These are phyloP conservation scores for Tetrahymena malaccensis DNA, from an alignment of 73 alveolate species.

Conservation along the genomic window DNA sequence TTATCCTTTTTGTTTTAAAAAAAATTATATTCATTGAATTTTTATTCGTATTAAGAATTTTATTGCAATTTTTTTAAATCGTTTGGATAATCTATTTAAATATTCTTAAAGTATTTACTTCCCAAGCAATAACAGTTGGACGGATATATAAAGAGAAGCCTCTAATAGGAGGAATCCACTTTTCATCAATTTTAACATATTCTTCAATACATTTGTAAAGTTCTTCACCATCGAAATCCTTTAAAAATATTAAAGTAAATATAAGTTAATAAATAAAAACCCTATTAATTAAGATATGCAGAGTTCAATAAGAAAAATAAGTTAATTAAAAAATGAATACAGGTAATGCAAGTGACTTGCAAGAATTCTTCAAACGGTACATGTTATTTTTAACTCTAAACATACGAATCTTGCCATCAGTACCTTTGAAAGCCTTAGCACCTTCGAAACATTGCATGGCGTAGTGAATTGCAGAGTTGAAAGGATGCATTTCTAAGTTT, in stretches of 20 bases:
- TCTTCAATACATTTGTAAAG: slow-evolving; percentile 49
- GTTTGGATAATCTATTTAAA: too few species aligned
- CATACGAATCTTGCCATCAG: slow-evolving; percentile 25
- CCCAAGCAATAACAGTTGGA: slow-evolving; percentile 79
- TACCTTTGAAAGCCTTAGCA: slow-evolving; percentile 54
- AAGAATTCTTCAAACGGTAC: slow-evolving; percentile 54
- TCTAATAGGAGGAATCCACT: slow-evolving; percentile 72
- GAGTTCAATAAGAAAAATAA: neutral
- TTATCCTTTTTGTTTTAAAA: neutral
- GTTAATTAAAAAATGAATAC: neutral
- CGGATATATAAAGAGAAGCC: slow-evolving; percentile 70
- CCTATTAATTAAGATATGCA: too few species aligned
- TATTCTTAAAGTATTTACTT: slow-evolving; percentile 9
- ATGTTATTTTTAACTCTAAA: slow-evolving; percentile 57
- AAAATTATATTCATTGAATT: too few species aligned
- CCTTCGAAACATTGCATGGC: slow-evolving; percentile 75
- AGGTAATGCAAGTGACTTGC: slow-evolving; percentile 54
- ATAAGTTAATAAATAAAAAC: too few species aligned
- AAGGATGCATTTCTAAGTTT: slow-evolving; percentile 58
- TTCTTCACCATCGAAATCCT: slow-evolving; percentile 56
- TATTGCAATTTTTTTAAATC: too few species aligned
- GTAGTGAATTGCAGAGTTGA: slow-evolving; percentile 66
- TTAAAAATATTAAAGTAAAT: neutral
- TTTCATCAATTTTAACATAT: slow-evolving; percentile 55
- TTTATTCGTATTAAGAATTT: too few species aligned